Evolutionary conservation across 768 basidiomycete species (phyloP).

Genomic region (Sistotremastrum suecicum): DNA sequence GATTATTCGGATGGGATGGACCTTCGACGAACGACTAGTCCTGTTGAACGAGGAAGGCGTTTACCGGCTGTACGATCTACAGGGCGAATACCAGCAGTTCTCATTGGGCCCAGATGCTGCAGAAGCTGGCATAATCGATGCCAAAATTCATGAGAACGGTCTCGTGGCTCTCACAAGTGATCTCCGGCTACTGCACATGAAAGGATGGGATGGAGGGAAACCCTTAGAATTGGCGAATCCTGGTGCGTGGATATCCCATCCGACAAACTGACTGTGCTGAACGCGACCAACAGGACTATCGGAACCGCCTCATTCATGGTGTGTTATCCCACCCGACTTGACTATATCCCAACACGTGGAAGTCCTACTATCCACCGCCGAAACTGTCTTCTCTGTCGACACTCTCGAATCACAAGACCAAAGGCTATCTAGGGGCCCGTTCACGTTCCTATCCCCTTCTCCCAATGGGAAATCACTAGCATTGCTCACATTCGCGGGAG

Average conservation of each 20-base stretch:
- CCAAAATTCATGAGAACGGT: slow-evolving; percentile 74
- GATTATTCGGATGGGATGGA: slow-evolving; percentile 77
- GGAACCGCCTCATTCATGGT: slow-evolving; percentile 74
- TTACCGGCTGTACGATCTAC: slow-evolving; percentile 81
- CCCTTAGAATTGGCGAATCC: slow-evolving; percentile 61
- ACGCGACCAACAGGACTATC: slow-evolving; percentile 37
- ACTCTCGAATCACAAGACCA: slow-evolving; percentile 84
- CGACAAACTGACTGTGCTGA: not conserved
- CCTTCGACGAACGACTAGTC: slow-evolving; percentile 63
- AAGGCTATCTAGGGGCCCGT: slow-evolving; percentile 77
- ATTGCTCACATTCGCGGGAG: slow-evolving; percentile 54
- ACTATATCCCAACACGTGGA: slow-evolving; percentile 85
- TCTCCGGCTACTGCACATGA: slow-evolving; percentile 68
- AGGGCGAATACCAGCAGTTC: slow-evolving; percentile 74
- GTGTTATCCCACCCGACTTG: slow-evolving; percentile 78
- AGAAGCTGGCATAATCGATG: slow-evolving; percentile 75
- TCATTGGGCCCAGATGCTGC: slow-evolving; percentile 73
- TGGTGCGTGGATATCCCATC: slow-evolving; percentile 31
- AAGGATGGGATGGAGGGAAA: slow-evolving; percentile 74
- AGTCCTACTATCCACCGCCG: slow-evolving; percentile 68
- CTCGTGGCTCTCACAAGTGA: slow-evolving; percentile 74
- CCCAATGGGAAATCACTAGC: slow-evolving; percentile 92
- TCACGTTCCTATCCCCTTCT: slow-evolving; percentile 74
- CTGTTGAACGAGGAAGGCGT: slow-evolving; percentile 86
- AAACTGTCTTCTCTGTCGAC: slow-evolving; percentile 75